Conservation (phyloP, 768 basidiomycete genomes). For the Guyanaporus albipodus region DNA sequence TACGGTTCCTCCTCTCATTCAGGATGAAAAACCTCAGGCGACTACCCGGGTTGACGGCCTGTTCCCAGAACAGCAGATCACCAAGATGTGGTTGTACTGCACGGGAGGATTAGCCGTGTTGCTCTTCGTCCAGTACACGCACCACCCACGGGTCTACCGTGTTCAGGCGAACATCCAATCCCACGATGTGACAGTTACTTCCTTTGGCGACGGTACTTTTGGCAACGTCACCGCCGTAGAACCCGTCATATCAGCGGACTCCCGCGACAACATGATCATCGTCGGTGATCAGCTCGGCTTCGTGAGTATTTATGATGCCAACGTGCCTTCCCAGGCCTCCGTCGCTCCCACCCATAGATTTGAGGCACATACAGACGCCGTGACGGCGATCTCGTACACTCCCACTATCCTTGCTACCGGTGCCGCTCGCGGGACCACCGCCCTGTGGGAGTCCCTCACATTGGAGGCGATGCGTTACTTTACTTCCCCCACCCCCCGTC, state of each 20-base stretch:
- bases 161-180: conserved; percentile 35
- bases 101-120: conserved; percentile 2
- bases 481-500: conserved; percentile 41
- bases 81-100: conserved; percentile 16
- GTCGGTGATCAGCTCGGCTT: conserved; percentile 64
- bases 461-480: conserved; percentile 56
- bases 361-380: conserved; percentile 62
- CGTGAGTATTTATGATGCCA: conserved; percentile 59
- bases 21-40: conserved; percentile 5
- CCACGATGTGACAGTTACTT: conserved; percentile 30
- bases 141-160: conserved; percentile 52
- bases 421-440: conserved; percentile 54
- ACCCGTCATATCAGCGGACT: conserved; percentile 41
- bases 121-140: conserved; percentile 50
- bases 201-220: conserved; percentile 51
- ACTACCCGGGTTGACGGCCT: neutral
- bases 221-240: conserved; percentile 48
- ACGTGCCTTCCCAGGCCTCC: conserved; percentile 10
- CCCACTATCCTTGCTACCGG: conserved; percentile 60
- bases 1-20: conserved; percentile 36
- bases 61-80: conserved; percentile 5
- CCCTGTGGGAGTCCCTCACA: conserved; percentile 64
- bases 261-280: conserved; percentile 52
- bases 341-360: conserved; percentile 44
- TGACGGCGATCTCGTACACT: conserved; percentile 64